Evolutionary conservation across 2,329 filamentous ascomycete genomes (phyloP).

Genomic region (Amphichorda felina): DNA sequence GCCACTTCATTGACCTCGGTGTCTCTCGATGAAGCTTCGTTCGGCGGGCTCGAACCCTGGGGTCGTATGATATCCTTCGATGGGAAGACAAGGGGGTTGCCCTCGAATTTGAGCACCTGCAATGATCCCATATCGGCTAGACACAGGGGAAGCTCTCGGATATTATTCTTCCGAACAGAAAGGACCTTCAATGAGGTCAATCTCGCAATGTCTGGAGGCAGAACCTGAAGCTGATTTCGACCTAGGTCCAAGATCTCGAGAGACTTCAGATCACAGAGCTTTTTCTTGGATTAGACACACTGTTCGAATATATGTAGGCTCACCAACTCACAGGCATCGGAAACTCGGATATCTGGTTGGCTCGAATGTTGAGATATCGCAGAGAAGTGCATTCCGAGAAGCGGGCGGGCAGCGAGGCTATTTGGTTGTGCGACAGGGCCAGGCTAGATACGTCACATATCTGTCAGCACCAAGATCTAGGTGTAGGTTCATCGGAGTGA

Average conservation of each 20-base stretch:
- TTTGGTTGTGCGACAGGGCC: conserved; percentile 69
- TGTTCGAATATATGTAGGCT: background rate
- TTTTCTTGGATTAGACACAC: conserved; percentile 1
- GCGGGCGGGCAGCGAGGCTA: conserved; percentile 55
- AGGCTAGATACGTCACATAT: conserved; percentile 35
- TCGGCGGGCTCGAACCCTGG: conserved; percentile 40
- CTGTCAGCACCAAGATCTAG: no score
- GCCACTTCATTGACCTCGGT: conserved; percentile 51
- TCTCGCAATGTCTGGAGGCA: conserved; percentile 70
- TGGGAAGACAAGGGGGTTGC: conserved; percentile 75
- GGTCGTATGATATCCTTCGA: conserved; percentile 56
- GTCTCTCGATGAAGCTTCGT: conserved; percentile 40
- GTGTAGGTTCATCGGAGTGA: no score
- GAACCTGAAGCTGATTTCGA: conserved; percentile 66
- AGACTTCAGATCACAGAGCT: conserved; percentile 78
- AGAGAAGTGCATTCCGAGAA: conserved; percentile 68
- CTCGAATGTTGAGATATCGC: conserved; percentile 69
- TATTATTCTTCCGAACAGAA: conserved; percentile 75
- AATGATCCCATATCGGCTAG: conserved; percentile 83
- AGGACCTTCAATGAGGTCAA: conserved; percentile 81
- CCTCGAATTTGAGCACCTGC: conserved; percentile 80
- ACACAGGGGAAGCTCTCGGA: conserved; percentile 72
- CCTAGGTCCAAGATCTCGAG: conserved; percentile 90
- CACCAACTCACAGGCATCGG: conserved; percentile 35
- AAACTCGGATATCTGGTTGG: conserved; percentile 59